phyloP scores from a whole-genome alignment of 805 yeast genomes.

The Kodamaea laetipori region DNA sequence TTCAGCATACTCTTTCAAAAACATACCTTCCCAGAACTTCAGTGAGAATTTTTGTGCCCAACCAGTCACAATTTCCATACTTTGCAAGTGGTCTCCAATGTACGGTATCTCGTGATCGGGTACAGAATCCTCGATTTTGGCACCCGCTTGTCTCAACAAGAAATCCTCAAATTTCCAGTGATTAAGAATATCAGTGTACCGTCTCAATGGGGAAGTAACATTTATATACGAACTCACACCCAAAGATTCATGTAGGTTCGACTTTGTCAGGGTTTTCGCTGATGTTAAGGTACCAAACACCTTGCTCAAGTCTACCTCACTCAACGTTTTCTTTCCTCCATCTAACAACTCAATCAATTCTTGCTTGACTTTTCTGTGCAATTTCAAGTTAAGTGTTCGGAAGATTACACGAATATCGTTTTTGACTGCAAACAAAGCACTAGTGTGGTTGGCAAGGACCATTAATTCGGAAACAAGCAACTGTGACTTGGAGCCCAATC shows the following conservation, averaged over 20 bases:
- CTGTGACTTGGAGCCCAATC: conserved; percentile 49
- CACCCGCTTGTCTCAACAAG: conserved; percentile 8
- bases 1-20: conserved; percentile 31
- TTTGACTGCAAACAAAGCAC: conserved; percentile 48
- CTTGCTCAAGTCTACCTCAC: conserved; percentile 44
- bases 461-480: conserved; percentile 78
- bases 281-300: conserved; percentile 50
- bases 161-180: conserved; percentile 59
- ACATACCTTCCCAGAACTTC: conserved; percentile 41
- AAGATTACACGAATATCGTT: conserved; percentile 56
- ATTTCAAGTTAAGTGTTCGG: conserved; percentile 36
- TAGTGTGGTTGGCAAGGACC: conserved; percentile 73
- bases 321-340: conserved; percentile 19
- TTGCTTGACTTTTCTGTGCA: conserved; percentile 23
- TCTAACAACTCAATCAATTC: conserved; percentile 27
- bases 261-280: conserved; percentile 50
- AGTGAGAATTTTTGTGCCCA: conserved; percentile 27
- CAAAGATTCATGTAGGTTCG: conserved; percentile 58
- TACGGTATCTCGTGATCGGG: conserved; percentile 16
- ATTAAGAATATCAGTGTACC: conserved; percentile 46
- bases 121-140: neutral
- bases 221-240: conserved; percentile 67
- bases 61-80: conserved; percentile 30
- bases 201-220: conserved; percentile 56
- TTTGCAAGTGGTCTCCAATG: conserved; percentile 34